A percentile compares a stretch with the other conserved stretches of the same genome.
phyloP scores from a whole-genome alignment of 805 yeast species.

The Metschnikowia corniflorae region DNA sequence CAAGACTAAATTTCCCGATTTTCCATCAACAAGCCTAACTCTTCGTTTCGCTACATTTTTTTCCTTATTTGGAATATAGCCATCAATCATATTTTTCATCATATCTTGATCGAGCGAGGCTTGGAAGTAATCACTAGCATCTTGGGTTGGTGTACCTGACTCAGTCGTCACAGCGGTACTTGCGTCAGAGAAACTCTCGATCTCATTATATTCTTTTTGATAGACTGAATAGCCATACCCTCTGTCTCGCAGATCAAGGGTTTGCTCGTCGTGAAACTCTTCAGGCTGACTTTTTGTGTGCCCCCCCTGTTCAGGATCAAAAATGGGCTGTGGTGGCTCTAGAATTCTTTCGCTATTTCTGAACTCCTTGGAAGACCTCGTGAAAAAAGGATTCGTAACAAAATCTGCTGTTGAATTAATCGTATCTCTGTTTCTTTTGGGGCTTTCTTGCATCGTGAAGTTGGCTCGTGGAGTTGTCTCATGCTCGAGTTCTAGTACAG shows the following conservation, averaged over 20 bases:
- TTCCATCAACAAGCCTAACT: constrained; percentile 57
- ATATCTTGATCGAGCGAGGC: constrained; percentile 45
- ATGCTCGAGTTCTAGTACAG: constrained; percentile 10
- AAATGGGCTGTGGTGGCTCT: constrained; percentile 64
- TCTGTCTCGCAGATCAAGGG: constrained; percentile 24
- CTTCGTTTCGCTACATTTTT: constrained; percentile 68
- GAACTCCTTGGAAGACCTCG: constrained; percentile 29
- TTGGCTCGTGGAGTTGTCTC: constrained; percentile 56
- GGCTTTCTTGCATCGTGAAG: constrained; percentile 64
- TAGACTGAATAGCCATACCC: constrained; percentile 35
- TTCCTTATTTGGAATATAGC: constrained; percentile 57
- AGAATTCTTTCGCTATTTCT: constrained; percentile 48
- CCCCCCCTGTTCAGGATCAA: constrained; percentile 48
- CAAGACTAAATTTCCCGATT: constrained; percentile 77
- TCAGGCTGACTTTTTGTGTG: constrained; percentile 36
- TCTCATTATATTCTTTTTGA: constrained; percentile 32
- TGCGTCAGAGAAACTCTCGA: constrained; percentile 34
- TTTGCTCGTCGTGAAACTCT: constrained; percentile 29
- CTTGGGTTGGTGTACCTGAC: constrained; percentile 24
- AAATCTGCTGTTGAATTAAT: constrained; percentile 34
- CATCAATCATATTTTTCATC: constrained; percentile 41
- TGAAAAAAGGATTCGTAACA: constrained; percentile 13
- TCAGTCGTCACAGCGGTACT: constrained; percentile 28
- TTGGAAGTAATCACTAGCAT: constrained; percentile 39
- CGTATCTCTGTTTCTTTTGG: constrained; percentile 49